phyloP scores from a whole-genome alignment of 306 rosid genomes.

The Clitoria ternatea region DNA sequence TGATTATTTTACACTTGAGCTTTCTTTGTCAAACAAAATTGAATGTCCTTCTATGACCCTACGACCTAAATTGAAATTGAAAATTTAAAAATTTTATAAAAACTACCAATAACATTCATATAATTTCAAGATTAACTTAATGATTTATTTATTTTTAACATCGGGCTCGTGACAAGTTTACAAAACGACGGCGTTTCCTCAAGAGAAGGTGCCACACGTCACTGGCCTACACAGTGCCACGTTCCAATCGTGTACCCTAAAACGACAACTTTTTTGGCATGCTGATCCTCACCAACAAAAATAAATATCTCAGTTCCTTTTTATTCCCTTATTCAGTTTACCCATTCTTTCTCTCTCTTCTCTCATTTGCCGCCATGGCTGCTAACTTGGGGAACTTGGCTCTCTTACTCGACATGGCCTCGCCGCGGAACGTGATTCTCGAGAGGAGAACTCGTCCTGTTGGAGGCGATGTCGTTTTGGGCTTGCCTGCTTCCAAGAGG shows the following conservation, averaged over 20 bases:
- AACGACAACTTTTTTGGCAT: too few species aligned
- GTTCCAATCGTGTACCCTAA: not conserved
- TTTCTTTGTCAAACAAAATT: too few species aligned
- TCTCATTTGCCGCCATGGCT: constrained; percentile 48
- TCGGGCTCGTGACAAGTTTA: not conserved
- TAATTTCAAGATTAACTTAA: too few species aligned
- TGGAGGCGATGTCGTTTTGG: constrained; percentile 50
- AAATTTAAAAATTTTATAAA: too few species aligned
- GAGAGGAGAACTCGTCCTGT: constrained; percentile 60
- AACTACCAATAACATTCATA: too few species aligned
- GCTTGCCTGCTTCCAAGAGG: constrained; percentile 51
- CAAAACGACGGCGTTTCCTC: constrained; percentile 28
- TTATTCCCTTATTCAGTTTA: not conserved
- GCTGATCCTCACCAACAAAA: too few species aligned
- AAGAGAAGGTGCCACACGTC: constrained; percentile 35
- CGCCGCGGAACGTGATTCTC: constrained; percentile 36
- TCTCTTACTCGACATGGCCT: constrained; percentile 55
- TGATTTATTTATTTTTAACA: too few species aligned
- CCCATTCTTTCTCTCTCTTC: not conserved
- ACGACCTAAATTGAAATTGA: too few species aligned
- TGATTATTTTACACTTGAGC: too few species aligned
- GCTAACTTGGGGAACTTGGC: constrained; percentile 68
- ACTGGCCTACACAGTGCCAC: constrained; percentile 35
- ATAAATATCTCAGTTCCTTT: constrained; percentile 23
- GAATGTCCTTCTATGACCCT: too few species aligned